Percentiles rank a stretch among this genome's conserved stretches.
Conservation (phyloP, 352 stramenopile species). For the Phytophthora multivora region DNA sequence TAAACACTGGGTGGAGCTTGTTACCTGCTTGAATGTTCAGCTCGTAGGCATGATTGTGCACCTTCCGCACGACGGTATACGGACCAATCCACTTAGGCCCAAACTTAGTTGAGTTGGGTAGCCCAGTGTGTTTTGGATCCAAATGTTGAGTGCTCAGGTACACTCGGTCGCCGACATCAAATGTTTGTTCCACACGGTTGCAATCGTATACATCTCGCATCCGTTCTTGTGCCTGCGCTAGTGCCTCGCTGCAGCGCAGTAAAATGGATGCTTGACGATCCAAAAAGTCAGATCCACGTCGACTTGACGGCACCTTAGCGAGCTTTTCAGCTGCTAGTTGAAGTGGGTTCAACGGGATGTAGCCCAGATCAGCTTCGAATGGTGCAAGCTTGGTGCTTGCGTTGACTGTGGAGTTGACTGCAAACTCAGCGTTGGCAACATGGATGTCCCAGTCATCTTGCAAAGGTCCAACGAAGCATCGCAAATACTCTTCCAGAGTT, state of each 20-base stretch:
- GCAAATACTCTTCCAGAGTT: no score
- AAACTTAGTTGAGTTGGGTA: no score
- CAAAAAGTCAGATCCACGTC: conserved; percentile 1
- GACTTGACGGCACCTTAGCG: not conserved
- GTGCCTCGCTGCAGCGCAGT: not conserved
- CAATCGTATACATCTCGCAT: no score
- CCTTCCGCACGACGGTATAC: not conserved
- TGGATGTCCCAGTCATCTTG: no score
- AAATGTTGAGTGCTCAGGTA: conserved; percentile 10
- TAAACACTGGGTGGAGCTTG: no score
- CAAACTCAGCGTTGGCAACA: no score
- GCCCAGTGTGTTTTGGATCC: conserved; percentile 1
- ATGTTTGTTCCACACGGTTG: no score
- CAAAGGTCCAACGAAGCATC: no score
- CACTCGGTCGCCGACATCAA: not conserved
- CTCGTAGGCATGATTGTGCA: not conserved
- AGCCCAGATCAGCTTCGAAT: conserved; percentile 5
- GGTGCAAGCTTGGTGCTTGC: not conserved
- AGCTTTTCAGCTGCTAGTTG: not conserved
- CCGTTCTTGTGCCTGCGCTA: conserved; percentile 11
- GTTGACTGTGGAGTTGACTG: no score
- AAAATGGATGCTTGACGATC: conserved; percentile 16
- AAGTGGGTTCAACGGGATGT: conserved; percentile 1
- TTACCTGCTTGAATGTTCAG: not conserved
- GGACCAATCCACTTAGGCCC: not conserved